Evolutionary conservation across 169 alveolate species (phyloP).

Genomic region (Cyclospora cayetanensis): DNA sequence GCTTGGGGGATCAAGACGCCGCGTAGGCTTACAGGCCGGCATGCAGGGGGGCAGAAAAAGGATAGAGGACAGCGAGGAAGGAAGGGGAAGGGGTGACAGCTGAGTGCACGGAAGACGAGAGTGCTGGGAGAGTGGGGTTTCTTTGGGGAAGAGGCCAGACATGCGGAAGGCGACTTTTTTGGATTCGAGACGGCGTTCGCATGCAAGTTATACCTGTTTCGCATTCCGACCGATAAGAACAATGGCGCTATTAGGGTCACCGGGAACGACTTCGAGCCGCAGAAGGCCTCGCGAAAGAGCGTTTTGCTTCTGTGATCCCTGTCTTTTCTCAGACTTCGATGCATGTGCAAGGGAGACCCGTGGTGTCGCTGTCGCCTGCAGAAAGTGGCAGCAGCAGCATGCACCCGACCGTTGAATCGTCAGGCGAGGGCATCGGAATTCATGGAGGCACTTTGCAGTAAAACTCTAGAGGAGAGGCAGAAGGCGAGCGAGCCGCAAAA

Average conservation of each 20-base stretch:
- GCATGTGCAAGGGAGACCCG: neutral
- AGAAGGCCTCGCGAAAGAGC: too few relatives aligned
- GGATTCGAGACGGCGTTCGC: too few relatives aligned
- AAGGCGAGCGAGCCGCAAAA: too few relatives aligned
- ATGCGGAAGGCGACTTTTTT: too few relatives aligned
- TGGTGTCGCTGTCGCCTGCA: neutral
- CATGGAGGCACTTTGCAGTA: too few relatives aligned
- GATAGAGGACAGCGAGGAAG: neutral
- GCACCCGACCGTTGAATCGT: too few relatives aligned
- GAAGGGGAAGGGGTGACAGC: neutral
- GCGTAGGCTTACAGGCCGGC: too few relatives aligned
- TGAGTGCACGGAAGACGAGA: neutral
- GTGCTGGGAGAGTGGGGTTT: neutral
- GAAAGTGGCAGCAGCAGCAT: neutral
- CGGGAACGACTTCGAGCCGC: neutral
- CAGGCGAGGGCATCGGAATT: neutral
- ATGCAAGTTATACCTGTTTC: neutral
- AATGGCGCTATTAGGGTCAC: neutral
- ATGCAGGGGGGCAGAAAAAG: too few relatives aligned
- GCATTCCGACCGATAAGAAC: neutral
- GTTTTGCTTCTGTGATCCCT: neutral
- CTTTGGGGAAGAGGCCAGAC: neutral
- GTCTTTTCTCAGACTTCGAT: neutral
- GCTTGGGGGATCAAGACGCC: too few relatives aligned
- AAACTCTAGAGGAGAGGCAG: too few relatives aligned